Base-by-base conservation (phyloP, 2,329 filamentous ascomycete species). In the Fusarium hainanense region DNA sequence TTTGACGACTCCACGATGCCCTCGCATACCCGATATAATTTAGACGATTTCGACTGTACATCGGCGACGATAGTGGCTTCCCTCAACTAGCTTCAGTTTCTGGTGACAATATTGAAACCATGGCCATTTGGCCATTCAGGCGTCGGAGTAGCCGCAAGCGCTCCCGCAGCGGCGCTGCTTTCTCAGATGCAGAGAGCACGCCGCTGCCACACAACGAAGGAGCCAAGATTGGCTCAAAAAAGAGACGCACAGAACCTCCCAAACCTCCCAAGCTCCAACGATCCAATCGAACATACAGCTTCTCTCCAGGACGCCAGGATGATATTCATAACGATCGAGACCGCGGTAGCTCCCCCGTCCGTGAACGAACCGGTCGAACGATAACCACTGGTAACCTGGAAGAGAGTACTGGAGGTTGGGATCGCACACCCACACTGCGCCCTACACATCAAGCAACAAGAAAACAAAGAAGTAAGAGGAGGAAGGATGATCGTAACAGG, bases 71-170 rank as follows among this genome's bases (percentile, higher is more conserved):
- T 66, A 71, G 59, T 69, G 61, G 62, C 61, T 63, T 46, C 54
- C 59, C 64, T 59, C 51, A 70, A 68, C 67, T 75, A 76, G 69
- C 65, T 69, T 49, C 43, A 51, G 54, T 65, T 58, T 59, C 63
- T 66, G 70, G 71, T 49, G 51, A 73, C 61, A 54, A 63, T 61
- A 44, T 63, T 58, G 54, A 58, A 74, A 71, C 79, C 59, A 95
- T 95, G 92, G 89, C 90, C 78, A 83, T 94, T 80, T 97, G 93
- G 93, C 92, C 90, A 66, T 97, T 97, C 81, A 86, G 90, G 80
- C 89, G 91, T 76, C 90, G 87, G 82, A 90, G 87, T 81, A 90
- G 89, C 80, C 90, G 90, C 81, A 88, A 84, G 80, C 84, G 85
- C 76, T 79, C 84, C 68, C 81, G 82, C 64, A 82, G 82, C 70